Percentiles rank a stretch among this genome's conserved stretches.
phyloP scores from a whole-genome alignment of 192 early-diverging fungal genomes.

The Mortierella claussenii region DNA sequence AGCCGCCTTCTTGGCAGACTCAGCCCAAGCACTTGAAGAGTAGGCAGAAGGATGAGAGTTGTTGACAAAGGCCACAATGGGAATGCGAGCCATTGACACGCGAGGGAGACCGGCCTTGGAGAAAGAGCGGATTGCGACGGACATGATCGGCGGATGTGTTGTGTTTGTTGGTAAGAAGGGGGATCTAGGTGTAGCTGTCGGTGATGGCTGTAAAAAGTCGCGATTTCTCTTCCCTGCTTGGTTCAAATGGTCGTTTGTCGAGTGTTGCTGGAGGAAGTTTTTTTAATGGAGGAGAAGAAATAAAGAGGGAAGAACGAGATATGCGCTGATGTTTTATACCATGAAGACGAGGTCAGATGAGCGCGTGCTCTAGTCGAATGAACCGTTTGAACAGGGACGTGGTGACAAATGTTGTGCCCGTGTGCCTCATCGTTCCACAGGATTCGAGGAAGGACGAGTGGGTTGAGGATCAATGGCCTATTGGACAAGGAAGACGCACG shows the following conservation, averaged over 20 bases:
- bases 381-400: not conserved
- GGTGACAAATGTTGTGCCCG: too few relatives aligned
- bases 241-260: too few relatives aligned
- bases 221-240: too few relatives aligned
- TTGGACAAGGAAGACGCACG: constrained; percentile 3
- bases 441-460: constrained; percentile 12
- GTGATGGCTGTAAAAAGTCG: not conserved
- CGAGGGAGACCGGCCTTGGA: constrained; percentile 39
- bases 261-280: not conserved
- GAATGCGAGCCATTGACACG: constrained; percentile 48
- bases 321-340: constrained; percentile 2
- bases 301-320: not conserved
- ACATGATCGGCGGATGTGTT: constrained; percentile 21
- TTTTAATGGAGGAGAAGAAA: not conserved
- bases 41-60: constrained; percentile 44
- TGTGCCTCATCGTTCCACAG: constrained; percentile 28
- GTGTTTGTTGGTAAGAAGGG: too few relatives aligned
- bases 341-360: constrained; percentile 8
- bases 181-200: too few relatives aligned
- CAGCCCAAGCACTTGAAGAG: constrained; percentile 49
- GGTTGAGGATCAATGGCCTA: not conserved
- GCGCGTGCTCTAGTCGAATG: not conserved
- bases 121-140: constrained; percentile 30
- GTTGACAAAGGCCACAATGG: constrained; percentile 49
- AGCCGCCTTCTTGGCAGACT: constrained; percentile 33